Evolutionary conservation across 352 stramenopile genomes (phyloP).

Genomic region (Globisporangium camurandrum): DNA sequence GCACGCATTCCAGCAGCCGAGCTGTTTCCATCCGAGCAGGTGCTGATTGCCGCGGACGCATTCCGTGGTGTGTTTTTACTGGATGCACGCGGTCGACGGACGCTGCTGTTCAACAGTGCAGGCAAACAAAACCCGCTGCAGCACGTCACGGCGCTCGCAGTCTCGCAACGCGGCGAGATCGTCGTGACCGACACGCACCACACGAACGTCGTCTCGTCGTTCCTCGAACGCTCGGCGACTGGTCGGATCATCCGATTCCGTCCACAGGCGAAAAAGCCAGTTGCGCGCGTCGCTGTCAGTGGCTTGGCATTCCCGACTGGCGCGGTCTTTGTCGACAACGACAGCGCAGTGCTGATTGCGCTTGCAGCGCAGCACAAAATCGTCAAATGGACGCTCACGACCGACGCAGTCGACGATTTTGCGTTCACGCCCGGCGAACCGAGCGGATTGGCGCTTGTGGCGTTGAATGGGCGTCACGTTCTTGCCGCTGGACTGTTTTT

Average conservation of each 20-base stretch:
- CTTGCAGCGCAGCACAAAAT: constrained; percentile 53
- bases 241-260: constrained; percentile 49
- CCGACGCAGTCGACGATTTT: constrained; percentile 40
- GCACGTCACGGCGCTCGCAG: constrained; percentile 43
- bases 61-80: constrained; percentile 55
- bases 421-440: constrained; percentile 47
- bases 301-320: constrained; percentile 42
- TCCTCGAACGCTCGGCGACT: constrained; percentile 33
- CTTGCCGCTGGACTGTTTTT: constrained; percentile 39
- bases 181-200: constrained; percentile 51
- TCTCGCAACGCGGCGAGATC: constrained; percentile 34
- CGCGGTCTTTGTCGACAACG: constrained; percentile 31
- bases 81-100: constrained; percentile 41
- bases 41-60: constrained; percentile 53
- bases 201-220: constrained; percentile 32
- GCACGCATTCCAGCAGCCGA: constrained; percentile 31
- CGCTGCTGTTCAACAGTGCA: constrained; percentile 42
- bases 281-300: constrained; percentile 21
- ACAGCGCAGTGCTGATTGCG: constrained; percentile 29
- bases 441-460: constrained; percentile 42
- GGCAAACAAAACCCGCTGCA: constrained; percentile 22
- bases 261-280: constrained; percentile 16
- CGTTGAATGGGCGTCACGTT: constrained; percentile 16
- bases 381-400: constrained; percentile 36
- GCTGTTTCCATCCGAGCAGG: constrained; percentile 34